A percentile compares a stretch with the other conserved stretches of the same genome.
These are phyloP conservation scores for Poa pratensis DNA, from an alignment of 176 grass and related monocot species.

Conservation along the genomic window DNA sequence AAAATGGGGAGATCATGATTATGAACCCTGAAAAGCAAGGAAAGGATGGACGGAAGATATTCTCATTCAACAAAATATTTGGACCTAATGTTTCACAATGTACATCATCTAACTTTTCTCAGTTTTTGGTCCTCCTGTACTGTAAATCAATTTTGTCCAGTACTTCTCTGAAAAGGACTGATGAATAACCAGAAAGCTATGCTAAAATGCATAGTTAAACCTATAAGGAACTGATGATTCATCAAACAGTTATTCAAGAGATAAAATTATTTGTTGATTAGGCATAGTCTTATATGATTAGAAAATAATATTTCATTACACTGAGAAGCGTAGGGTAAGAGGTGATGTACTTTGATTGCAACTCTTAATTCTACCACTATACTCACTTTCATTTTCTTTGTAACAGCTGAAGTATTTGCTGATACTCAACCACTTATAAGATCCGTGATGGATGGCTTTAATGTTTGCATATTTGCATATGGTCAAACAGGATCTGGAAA, in stretches of 20 bases:
- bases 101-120: constrained; percentile 39
- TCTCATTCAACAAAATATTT: constrained; percentile 89
- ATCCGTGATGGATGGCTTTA: constrained; percentile 88
- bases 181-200: not conserved
- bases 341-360: not conserved
- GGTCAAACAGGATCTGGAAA: constrained; percentile 90
- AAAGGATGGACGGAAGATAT: constrained; percentile 71
- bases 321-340: no score
- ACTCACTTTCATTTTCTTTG: constrained; percentile 40
- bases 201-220: not conserved
- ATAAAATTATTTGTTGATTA: not conserved
- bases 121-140: constrained; percentile 37
- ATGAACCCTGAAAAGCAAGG: constrained; percentile 69
- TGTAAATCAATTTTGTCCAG: not conserved
- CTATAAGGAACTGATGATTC: not conserved
- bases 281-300: no score
- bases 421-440: constrained; percentile 80
- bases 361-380: not conserved
- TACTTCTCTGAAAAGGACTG: not conserved
- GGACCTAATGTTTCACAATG: constrained; percentile 62
- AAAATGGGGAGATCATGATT: constrained; percentile 76
- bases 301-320: no score
- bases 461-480: constrained; percentile 95
- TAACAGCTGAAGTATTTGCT: constrained; percentile 73
- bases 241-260: not conserved